Conservation (phyloP, 2,329 filamentous ascomycete genomes). For the Rutstroemia sp. region DNA sequence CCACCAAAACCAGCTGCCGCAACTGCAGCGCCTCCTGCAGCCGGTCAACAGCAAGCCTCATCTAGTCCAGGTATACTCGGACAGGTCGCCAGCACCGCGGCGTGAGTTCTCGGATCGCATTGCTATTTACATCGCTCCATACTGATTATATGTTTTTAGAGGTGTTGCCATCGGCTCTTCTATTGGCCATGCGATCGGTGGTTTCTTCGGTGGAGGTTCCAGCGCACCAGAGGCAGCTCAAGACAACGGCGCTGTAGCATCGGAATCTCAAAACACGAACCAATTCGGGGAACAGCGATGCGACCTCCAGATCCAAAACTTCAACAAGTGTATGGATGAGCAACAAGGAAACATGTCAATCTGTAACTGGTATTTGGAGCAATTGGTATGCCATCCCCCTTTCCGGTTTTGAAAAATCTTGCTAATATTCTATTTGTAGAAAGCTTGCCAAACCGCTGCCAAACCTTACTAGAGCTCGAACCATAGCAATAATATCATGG, state of each 20-base stretch:
- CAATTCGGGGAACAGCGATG: constrained; percentile 60
- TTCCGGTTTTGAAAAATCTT: constrained; percentile 5
- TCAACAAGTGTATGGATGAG: constrained; percentile 95
- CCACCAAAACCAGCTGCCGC: constrained; percentile 43
- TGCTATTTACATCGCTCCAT: not conserved
- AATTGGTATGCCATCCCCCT: constrained; percentile 49
- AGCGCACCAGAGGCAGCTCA: constrained; percentile 46
- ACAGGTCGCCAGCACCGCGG: constrained; percentile 95
- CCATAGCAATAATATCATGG: not conserved
- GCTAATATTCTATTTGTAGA: constrained; percentile 39
- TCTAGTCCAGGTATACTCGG: constrained; percentile 82
- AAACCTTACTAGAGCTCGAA: constrained; percentile 25
- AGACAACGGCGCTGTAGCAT: constrained; percentile 41
- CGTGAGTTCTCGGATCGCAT: constrained; percentile 56
- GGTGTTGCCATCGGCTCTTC: constrained; percentile 95
- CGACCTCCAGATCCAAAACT: constrained; percentile 70
- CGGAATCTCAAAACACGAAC: constrained; percentile 45
- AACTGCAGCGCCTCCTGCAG: constrained; percentile 40
- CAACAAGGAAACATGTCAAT: constrained; percentile 90
- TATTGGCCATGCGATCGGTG: constrained; percentile 89
- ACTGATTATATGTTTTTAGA: constrained; percentile 38
- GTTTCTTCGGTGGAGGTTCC: constrained; percentile 73
- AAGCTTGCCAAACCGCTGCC: constrained; percentile 76
- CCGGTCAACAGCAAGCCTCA: constrained; percentile 23
- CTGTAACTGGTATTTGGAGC: constrained; percentile 96